These are phyloP conservation scores for Endoconidiophora polonica DNA, from an alignment of 2,329 filamentous ascomycete genomes.

Conservation along the genomic window DNA sequence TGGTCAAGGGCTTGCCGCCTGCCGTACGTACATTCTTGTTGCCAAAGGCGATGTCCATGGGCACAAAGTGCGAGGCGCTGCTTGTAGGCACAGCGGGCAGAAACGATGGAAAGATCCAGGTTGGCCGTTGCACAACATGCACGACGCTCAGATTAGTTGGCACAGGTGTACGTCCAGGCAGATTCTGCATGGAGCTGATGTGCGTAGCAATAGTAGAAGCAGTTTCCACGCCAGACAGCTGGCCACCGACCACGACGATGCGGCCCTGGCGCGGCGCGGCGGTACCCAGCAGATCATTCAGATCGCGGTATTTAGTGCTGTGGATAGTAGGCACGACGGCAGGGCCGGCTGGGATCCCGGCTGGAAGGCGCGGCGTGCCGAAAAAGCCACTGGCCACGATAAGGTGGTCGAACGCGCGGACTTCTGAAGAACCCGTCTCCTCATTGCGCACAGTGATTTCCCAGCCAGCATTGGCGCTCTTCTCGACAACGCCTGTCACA, in stretches of 20 bases:
- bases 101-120: slow-evolving; percentile 52
- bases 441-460: slow-evolving; percentile 23
- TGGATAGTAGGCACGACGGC: slow-evolving; percentile 39
- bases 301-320: slow-evolving; percentile 47
- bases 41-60: slow-evolving; percentile 56
- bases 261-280: slow-evolving; percentile 31
- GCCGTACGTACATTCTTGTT: slow-evolving; percentile 45
- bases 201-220: slow-evolving; percentile 56
- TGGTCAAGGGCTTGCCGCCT: slow-evolving; percentile 31
- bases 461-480: slow-evolving; percentile 25
- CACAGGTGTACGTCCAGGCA: slow-evolving; percentile 23
- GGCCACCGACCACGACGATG: slow-evolving; percentile 60
- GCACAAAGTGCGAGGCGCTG: slow-evolving; percentile 37
- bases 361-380: slow-evolving; percentile 38
- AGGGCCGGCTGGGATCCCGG: slow-evolving; percentile 20
- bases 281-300: slow-evolving; percentile 30
- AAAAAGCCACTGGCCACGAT: slow-evolving; percentile 66
- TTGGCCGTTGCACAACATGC: slow-evolving; percentile 51
- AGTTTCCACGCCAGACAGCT: slow-evolving; percentile 70
- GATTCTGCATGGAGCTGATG: slow-evolving; percentile 45
- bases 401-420: slow-evolving; percentile 50
- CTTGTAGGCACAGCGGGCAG: slow-evolving; percentile 25
- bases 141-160: slow-evolving; percentile 41
- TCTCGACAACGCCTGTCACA: slow-evolving; percentile 26
- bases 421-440: slow-evolving; percentile 19